Base-by-base conservation (phyloP, 208 protist genomes). In the Naegleria fowleri region DNA sequence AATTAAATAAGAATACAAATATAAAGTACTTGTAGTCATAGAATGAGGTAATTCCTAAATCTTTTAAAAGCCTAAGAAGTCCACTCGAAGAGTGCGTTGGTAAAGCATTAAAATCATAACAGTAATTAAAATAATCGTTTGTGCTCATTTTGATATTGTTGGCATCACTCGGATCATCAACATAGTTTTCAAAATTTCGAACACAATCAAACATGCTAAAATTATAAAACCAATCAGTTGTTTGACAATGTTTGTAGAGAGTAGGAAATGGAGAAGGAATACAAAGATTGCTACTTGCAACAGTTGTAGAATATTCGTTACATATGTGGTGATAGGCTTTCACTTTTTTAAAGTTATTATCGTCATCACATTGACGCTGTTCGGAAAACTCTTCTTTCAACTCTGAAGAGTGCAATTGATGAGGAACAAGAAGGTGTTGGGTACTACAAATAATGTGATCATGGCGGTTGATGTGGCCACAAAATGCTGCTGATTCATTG, bases 1-100 rank as follows among this genome's bases (percentile, higher is more conserved):
- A 79, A 79, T 79, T 79, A 79, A 79, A 79, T 79, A 79, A 79
- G 29, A 79, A 79, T 79, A 79, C 67, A 79, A 79, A 79, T 36
- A 79, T 79, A 33, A 79, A 79, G n/a, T 79, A 79, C 36, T n/a
- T 79, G n/a, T 79, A 79, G n/a, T 79, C 67, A 79, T 36, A 79
- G 29, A 79, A 79, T 7, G 67, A 79, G 19, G 19, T 36, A 33
- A 79, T 36, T 36, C 67, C 67, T 5, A 79, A 33, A 79, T 79
- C 67, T 36, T 13, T 79, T 36, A 36, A 79, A 36, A 79, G n/a
- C 9, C 67, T 79, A 36, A 79, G 29, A 36, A 79, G n/a, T 5
- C 67, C 67, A 5, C 25, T 36, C 3, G 55, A 67, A 22, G 55
- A 67, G 25, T 75, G 13, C 4, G 13, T 22, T n/a, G 3, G 13